Base-by-base conservation (phyloP, 106 monocot species). In the Hemerocallis citrina region DNA sequence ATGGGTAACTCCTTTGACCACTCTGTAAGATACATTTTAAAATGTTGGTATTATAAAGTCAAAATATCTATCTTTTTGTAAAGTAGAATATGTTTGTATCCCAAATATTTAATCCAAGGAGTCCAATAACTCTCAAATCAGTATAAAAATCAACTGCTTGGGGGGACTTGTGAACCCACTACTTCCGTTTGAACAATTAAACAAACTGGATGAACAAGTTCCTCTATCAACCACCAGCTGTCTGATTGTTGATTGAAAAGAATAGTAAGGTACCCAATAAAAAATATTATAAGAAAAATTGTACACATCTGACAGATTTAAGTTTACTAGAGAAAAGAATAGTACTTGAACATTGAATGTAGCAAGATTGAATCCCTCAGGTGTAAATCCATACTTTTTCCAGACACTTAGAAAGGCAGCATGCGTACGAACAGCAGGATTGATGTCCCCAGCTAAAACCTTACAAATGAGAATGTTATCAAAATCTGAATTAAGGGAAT, bases 361-460 rank as follows among this genome's bases (percentile, higher is more conserved):
- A 59, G 95, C 95, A 35, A 96, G 76, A 72, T 96, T 96, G 52
- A 96, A 96, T 44, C 95, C 95, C 68, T 96, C 95, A 31, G 95
- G 90, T 23, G 90, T 96, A 44, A 90, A 96, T 1, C 95, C 95
- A 73, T 96, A 96, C 67, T 69, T 96, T 64, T 84, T 90, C 95
- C 95, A 96, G 13, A 96, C 95, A 58, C 91, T 91, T 67, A 91
- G 87, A 86, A 96, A 96, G 41, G 95, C 95, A 81, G 90, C 83
- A 73, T 96, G 95, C 9, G 95, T 96, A 14, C 81, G 75, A 62
- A 91, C 72, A 52, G 95, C 95, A 73, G 90, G 95, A 72, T 79
- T 84, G 75, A 96, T 68, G 62, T 96, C 95, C 56, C 95, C 95
- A 74, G 90, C 90, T 74, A 96, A 82, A 79, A 96, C 95, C 95